Percentiles rank a stretch among this genome's conserved stretches.
Evolutionary conservation across 768 basidiomycete species (phyloP).

Genomic region (Peribolospora baueri): DNA sequence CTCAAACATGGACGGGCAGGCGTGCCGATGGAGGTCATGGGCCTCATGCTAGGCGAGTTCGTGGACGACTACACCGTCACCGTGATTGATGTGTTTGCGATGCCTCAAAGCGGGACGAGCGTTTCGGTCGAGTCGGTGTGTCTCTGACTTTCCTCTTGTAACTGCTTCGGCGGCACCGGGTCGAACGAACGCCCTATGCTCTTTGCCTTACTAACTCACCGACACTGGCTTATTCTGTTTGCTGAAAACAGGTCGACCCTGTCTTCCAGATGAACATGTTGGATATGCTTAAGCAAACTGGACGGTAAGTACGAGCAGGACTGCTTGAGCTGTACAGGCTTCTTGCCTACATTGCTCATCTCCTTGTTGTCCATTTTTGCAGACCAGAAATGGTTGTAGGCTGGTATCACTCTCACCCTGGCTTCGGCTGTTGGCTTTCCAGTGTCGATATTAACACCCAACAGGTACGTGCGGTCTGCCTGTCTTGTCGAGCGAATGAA

Average conservation of each 20-base stretch:
- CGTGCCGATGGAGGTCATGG: constrained; percentile 99
- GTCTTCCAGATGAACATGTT: constrained; percentile 95
- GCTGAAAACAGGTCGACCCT: constrained; percentile 31
- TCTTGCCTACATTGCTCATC: constrained; percentile 3
- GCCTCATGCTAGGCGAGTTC: constrained; percentile 89
- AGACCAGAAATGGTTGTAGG: constrained; percentile 94
- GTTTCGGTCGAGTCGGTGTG: constrained; percentile 81
- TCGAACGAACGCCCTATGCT: too few species aligned
- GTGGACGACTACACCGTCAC: constrained; percentile 66
- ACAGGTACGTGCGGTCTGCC: constrained; percentile 32
- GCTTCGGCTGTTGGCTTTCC: constrained; percentile 97
- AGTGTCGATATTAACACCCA: constrained; percentile 98
- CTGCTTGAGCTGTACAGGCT: neutral
- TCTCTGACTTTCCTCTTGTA: neutral
- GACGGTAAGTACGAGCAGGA: constrained; percentile 34
- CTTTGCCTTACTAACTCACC: too few species aligned
- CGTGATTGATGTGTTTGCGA: constrained; percentile 90
- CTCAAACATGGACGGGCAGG: constrained; percentile 95
- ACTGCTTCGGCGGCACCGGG: constrained; percentile 50
- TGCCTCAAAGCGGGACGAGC: constrained; percentile 94
- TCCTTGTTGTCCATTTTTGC: constrained; percentile 12
- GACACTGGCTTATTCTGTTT: too few species aligned
- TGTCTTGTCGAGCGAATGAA: neutral
- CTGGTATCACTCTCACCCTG: constrained; percentile 99
- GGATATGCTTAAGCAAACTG: constrained; percentile 98